Conservation (phyloP, 2,329 filamentous ascomycete genomes). For the Ascochyta rabiei region DNA sequence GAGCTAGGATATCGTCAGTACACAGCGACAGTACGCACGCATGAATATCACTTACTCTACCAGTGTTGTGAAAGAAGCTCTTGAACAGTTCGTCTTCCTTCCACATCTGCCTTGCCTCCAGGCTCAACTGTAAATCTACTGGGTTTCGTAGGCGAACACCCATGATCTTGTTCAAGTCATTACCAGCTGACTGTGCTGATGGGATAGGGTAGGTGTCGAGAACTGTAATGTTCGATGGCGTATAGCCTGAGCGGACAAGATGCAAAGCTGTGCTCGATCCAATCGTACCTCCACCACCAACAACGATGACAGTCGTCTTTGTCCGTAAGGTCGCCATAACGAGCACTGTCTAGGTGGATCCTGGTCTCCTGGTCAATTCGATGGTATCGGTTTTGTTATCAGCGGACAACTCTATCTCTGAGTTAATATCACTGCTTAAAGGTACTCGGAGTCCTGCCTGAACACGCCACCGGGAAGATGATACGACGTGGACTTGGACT, state of each 20-base stretch:
- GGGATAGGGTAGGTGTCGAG: constrained; percentile 56
- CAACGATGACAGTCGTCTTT: constrained; percentile 45
- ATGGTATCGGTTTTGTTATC: constrained; percentile 17
- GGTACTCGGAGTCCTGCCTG: constrained; percentile 16
- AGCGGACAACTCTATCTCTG: constrained; percentile 1
- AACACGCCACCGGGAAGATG: constrained; percentile 25
- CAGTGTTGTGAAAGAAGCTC: constrained; percentile 56
- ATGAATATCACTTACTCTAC: constrained; percentile 25
- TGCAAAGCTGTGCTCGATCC: constrained; percentile 59
- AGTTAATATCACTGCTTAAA: constrained; percentile 12
- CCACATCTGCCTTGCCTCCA: constrained; percentile 51
- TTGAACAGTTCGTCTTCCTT: constrained; percentile 54
- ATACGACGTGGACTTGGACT: constrained; percentile 11
- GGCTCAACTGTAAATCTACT: constrained; percentile 44
- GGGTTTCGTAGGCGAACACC: constrained; percentile 47
- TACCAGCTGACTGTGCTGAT: constrained; percentile 57
- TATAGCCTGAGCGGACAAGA: constrained; percentile 57
- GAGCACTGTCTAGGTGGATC: not conserved
- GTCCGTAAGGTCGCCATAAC: constrained; percentile 26
- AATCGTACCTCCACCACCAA: constrained; percentile 61
- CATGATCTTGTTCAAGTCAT: constrained; percentile 59
- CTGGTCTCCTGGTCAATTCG: not conserved
- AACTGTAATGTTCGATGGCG: constrained; percentile 53
- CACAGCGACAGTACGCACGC: not conserved
- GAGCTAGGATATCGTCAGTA: constrained; percentile 26